Evolutionary conservation across 2,329 filamentous ascomycete species (phyloP), one percentile per base, ranked within the genome.

Genomic region (Fusarium nanum): DNA sequence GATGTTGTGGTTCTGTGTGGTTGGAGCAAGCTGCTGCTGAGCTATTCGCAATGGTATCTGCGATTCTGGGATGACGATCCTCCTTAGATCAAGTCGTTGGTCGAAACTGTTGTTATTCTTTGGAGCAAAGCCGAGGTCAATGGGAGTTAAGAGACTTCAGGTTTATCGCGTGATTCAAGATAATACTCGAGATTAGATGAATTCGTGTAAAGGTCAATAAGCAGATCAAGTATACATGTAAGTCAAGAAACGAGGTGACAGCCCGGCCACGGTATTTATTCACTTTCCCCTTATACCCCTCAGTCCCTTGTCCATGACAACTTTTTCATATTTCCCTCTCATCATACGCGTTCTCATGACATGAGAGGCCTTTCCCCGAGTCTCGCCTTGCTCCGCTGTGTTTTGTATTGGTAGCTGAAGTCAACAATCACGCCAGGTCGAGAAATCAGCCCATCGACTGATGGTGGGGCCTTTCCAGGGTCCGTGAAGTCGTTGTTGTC

Each of bases 381-480:
- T 73, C 72, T 76, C 74, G 74, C 74, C 74, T 76, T 68, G 65
- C 67, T 76, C 74, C 74, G 74, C 66, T 54, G 27, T 45, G 45
- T 41, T 47, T 60, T 68, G 59, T 70, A 41, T 42, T 16, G 34
- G 23, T 20, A 41, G 49, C 49, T 52, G 67, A 73, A 65, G 63
- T 76, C 67, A 76, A 65, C 68, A 54, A 76, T 76, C 74, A 76
- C 72, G 74, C 74, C 73, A 76, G 73, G 58, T 72, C 55, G 57
- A 60, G 60, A 75, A 69, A 76, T 76, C 74, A 76, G 73, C 44
- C 73, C 71, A 75, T 76, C 56, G 68, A 46, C 68, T 75, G 74
- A 76, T 76, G 67, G 73, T 76, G 73, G 73, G 69, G 70, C 69
- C 62, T 60, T 64, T 60, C 62, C 56, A 66, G 60, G 73, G 64